These are phyloP conservation scores for Coniochaeta sp. DNA, from an alignment of 2,329 filamentous ascomycete genomes.

Conservation along the genomic window DNA sequence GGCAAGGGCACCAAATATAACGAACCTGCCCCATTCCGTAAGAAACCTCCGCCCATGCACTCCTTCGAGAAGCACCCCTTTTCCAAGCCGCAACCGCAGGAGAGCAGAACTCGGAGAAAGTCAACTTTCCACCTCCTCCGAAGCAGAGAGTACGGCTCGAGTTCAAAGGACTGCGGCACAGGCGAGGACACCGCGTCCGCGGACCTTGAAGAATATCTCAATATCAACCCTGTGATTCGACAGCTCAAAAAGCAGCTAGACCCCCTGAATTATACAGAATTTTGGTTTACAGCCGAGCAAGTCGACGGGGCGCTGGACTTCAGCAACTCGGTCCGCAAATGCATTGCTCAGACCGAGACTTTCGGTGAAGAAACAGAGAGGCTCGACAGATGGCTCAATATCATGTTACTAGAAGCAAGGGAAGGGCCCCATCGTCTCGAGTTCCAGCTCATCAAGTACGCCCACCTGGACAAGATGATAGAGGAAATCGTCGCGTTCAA, in stretches of 20 bases:
- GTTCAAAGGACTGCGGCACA: background rate
- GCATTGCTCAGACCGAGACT: background rate
- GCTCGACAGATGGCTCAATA: background rate
- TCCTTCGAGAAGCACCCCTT: background rate
- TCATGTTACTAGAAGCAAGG: background rate
- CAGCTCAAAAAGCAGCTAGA: background rate
- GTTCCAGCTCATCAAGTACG: constrained; percentile 28
- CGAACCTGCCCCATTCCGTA: background rate
- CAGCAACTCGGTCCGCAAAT: constrained; percentile 1
- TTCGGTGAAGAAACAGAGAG: background rate
- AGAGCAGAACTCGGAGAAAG: background rate
- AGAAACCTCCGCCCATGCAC: background rate
- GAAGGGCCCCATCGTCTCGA: constrained; percentile 16
- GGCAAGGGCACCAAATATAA: background rate
- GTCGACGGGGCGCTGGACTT: background rate
- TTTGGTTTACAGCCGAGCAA: background rate
- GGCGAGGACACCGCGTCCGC: background rate
- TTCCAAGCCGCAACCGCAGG: background rate
- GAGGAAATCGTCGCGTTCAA: constrained; percentile 25
- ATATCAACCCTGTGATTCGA: background rate
- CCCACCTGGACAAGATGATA: constrained; percentile 36
- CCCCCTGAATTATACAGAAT: background rate
- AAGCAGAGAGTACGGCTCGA: background rate
- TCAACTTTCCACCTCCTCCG: background rate
- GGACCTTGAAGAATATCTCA: background rate